phyloP scores from a whole-genome alignment of 305 asterid genomes.

The Ilex paraguariensis region DNA sequence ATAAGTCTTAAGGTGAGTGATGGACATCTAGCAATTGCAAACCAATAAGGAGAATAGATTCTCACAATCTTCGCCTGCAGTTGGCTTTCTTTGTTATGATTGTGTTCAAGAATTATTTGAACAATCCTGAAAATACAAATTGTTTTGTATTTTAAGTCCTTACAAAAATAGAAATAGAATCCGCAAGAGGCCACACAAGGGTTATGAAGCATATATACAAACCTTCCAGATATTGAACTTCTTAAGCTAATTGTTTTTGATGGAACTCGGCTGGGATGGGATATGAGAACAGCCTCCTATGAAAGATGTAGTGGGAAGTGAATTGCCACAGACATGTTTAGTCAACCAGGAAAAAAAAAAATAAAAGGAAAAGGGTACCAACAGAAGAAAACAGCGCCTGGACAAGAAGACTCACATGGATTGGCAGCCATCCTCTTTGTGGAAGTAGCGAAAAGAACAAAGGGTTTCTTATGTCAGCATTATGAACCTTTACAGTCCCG shows the following conservation, averaged over 20 bases:
- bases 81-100: constrained; percentile 47
- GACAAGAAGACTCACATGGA: constrained; percentile 51
- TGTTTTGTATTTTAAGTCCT: neutral
- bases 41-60: constrained; percentile 89
- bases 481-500: constrained; percentile 65
- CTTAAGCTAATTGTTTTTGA: constrained; percentile 74
- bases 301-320: constrained; percentile 6
- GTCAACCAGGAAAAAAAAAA: neutral
- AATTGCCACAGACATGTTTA: too few relatives aligned
- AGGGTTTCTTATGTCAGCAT: constrained; percentile 79
- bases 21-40: constrained; percentile 82
- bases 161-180: constrained; percentile 10
- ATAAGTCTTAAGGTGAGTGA: constrained; percentile 80
- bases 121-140: constrained; percentile 58
- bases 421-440: constrained; percentile 91
- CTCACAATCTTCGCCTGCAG: constrained; percentile 59
- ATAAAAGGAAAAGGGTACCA: neutral
- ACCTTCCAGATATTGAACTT: constrained; percentile 99
- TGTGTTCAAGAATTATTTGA: constrained; percentile 84
- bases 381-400: constrained; percentile 5
- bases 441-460: constrained; percentile 86
- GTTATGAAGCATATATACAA: constrained; percentile 17
- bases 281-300: constrained; percentile 83
- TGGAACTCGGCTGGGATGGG: constrained; percentile 67
- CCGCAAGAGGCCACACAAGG: neutral